Conservation (phyloP, 495 filamentous ascomycete species). For the Articulospora tetracladia region DNA sequence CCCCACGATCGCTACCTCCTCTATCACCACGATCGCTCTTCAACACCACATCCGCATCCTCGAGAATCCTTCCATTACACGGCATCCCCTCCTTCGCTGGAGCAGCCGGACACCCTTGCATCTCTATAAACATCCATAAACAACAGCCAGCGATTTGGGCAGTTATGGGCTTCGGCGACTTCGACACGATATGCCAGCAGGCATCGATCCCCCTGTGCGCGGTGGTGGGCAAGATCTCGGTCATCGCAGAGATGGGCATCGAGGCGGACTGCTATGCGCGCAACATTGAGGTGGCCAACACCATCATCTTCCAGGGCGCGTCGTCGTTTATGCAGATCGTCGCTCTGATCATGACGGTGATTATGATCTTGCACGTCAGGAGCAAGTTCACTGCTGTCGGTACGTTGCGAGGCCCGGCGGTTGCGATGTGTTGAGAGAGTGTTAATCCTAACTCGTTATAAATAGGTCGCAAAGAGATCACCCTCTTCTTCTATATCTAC, state of each 20-base stretch:
- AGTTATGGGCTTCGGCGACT: conserved; percentile 87
- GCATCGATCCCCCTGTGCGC: conserved; percentile 84
- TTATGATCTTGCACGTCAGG: conserved; percentile 95
- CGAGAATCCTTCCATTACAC: background rate
- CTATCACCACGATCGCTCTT: conserved; percentile 1
- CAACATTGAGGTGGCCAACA: conserved; percentile 94
- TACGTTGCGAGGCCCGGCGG: conserved; percentile 44
- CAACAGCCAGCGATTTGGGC: background rate
- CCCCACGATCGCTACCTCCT: conserved; percentile 17
- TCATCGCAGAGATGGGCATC: conserved; percentile 49
- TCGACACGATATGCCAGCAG: conserved; percentile 80
- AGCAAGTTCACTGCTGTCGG: conserved; percentile 98
- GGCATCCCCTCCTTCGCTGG: background rate
- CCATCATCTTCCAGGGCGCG: conserved; percentile 94
- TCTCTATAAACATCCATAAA: conserved; percentile 19
- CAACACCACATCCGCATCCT: conserved; percentile 15
- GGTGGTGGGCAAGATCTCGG: conserved; percentile 56
- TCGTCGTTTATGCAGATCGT: conserved; percentile 90
- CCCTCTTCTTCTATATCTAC: conserved; percentile 96
- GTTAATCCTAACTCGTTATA: conserved; percentile 16
- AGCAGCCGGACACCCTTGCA: background rate
- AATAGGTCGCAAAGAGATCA: conserved; percentile 95
- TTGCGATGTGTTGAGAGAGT: background rate
- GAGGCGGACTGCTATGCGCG: conserved; percentile 90
- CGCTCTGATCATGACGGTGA: conserved; percentile 84